Percentiles rank a stretch among this genome's conserved stretches.
These are phyloP conservation scores for Umbelopsis ramanniana DNA, from an alignment of 192 early-diverging fungal species.

Conservation along the genomic window DNA sequence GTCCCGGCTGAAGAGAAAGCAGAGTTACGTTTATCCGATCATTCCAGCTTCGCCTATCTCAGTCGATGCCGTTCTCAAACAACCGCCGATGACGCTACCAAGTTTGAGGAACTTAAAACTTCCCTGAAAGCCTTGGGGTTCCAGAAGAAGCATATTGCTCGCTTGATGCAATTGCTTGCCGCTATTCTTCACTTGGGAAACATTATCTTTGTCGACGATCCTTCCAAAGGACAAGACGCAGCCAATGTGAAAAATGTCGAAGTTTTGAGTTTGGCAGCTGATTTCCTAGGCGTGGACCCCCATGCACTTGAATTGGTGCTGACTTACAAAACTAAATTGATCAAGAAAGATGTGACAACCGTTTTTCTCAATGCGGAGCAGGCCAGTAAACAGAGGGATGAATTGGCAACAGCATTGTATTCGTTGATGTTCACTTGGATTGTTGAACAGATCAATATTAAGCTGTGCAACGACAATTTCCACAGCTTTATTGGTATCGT, in stretches of 20 bases:
- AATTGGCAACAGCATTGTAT: conserved; percentile 76
- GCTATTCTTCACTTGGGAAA: conserved; percentile 90
- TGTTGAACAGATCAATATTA: conserved; percentile 82
- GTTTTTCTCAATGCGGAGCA: conserved; percentile 76
- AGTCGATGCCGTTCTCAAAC: conserved; percentile 55
- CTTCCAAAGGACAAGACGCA: conserved; percentile 71
- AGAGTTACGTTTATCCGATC: conserved; percentile 73
- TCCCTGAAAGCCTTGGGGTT: conserved; percentile 90
- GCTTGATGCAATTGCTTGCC: conserved; percentile 85
- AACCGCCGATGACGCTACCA: conserved; percentile 61
- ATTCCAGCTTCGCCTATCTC: conserved; percentile 59
- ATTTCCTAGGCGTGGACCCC: conserved; percentile 79
- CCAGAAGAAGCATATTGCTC: conserved; percentile 75
- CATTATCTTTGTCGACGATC: conserved; percentile 75
- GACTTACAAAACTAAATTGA: conserved; percentile 80
- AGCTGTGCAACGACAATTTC: conserved; percentile 71
- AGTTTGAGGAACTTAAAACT: conserved; percentile 70
- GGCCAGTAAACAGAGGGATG: conserved; percentile 74
- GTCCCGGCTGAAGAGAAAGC: conserved; percentile 74
- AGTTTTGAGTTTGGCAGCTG: conserved; percentile 74
- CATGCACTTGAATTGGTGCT: conserved; percentile 75
- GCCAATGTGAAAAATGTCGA: conserved; percentile 79
- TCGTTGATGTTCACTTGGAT: conserved; percentile 86
- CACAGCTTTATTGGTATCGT: conserved; percentile 83
- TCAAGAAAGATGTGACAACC: conserved; percentile 83